Conservation (phyloP, 495 filamentous ascomycete genomes). For the Lepidopterella palustris region DNA sequence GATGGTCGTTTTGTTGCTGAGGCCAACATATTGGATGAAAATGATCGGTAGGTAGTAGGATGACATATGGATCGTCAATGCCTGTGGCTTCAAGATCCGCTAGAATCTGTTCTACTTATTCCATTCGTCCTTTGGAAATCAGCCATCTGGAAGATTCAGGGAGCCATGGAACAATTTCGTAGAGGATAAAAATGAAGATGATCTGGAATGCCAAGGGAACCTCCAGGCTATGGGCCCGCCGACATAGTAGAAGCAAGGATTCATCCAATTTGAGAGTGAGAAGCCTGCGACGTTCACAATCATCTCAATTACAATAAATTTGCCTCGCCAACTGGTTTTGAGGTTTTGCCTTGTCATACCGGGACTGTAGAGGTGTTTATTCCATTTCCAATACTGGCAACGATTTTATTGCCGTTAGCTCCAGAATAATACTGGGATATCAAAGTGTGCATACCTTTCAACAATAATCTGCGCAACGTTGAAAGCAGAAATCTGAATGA, state of each 20-base stretch:
- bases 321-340: constrained; percentile 53
- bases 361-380: constrained; percentile 61
- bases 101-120: neutral
- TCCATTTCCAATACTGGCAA: constrained; percentile 55
- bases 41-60: constrained; percentile 47
- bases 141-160: constrained; percentile 51
- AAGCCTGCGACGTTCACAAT: constrained; percentile 57
- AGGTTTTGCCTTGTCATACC: constrained; percentile 60
- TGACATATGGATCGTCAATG: constrained; percentile 22
- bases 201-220: constrained; percentile 55
- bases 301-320: constrained; percentile 55
- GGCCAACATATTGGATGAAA: constrained; percentile 45
- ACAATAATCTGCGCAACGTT: constrained; percentile 58
- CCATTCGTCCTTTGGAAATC: constrained; percentile 43
- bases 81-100: neutral
- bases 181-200: constrained; percentile 51
- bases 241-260: constrained; percentile 49
- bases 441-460: constrained; percentile 37
- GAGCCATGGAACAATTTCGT: constrained; percentile 46
- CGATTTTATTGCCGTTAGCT: neutral
- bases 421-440: neutral
- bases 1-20: constrained; percentile 43
- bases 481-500: constrained; percentile 59
- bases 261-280: constrained; percentile 50
- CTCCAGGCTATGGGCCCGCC: constrained; percentile 46